Conservation (phyloP, 2,329 filamentous ascomycete genomes). For the Spiromastix sp. region DNA sequence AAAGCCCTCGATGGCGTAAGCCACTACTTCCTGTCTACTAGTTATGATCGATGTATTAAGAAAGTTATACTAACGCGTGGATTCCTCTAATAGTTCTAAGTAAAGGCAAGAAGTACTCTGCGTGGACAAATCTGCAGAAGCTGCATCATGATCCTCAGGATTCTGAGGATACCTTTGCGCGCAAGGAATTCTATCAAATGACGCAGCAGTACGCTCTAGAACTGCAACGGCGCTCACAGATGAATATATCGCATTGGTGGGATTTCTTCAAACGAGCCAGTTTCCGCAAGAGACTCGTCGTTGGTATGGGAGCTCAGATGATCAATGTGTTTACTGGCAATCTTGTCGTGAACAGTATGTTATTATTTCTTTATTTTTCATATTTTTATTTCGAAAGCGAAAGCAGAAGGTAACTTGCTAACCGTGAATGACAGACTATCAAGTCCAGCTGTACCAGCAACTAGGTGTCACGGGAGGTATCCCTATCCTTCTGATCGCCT, state of each 20-base stretch:
- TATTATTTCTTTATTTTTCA: no score
- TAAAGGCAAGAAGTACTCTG: neutral
- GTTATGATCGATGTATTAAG: no score
- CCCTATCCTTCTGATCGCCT: no score
- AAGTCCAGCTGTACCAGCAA: no score
- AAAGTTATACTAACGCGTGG: neutral
- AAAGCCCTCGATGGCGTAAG: neutral
- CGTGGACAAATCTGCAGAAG: neutral
- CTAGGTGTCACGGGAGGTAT: no score
- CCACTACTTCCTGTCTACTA: neutral
- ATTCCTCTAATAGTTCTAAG: neutral
- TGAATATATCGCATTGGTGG: neutral
- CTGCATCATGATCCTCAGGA: neutral
- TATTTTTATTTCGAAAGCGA: no score
- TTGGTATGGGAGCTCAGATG: neutral
- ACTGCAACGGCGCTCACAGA: neutral
- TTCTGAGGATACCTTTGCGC: neutral
- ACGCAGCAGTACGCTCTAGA: no score
- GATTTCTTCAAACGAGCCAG: neutral
- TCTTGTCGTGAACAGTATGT: no score
- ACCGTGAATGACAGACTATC: no score
- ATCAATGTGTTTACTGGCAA: neutral
- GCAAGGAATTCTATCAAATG: slow-evolving; percentile 1
- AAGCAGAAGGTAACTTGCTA: no score
- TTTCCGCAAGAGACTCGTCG: neutral